Percentiles rank a stretch among this genome's conserved stretches.
Evolutionary conservation across 495 filamentous ascomycete genomes (phyloP).

Genomic region (Penicillium odoratum): DNA sequence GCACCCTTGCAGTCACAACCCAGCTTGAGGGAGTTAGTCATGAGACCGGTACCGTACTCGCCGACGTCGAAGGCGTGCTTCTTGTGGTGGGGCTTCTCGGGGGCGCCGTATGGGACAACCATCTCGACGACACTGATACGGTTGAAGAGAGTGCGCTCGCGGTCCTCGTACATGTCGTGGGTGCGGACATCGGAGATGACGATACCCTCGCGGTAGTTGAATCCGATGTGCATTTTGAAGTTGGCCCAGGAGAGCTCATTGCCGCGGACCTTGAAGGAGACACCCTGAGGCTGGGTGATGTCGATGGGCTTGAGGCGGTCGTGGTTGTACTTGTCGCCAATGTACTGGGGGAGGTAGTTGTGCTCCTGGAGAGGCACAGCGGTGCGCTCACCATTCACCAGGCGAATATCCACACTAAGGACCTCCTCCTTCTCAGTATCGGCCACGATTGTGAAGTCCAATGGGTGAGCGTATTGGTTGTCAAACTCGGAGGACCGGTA

Average conservation of each 20-base stretch:
- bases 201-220: conserved; percentile 93
- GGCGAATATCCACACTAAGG: conserved; percentile 85
- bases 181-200: conserved; percentile 89
- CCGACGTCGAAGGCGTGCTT: conserved; percentile 95
- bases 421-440: conserved; percentile 89
- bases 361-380: conserved; percentile 54
- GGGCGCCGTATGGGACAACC: conserved; percentile 95
- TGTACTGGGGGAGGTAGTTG: conserved; percentile 50
- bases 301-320: conserved; percentile 42
- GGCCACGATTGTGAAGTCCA: conserved; percentile 38
- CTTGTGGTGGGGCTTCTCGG: conserved; percentile 86
- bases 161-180: conserved; percentile 84
- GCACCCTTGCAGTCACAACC: conserved; percentile 96
- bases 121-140: conserved; percentile 93
- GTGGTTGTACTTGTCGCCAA: conserved; percentile 35
- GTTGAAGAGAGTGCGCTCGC: conserved; percentile 79
- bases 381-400: conserved; percentile 69
- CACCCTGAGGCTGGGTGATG: conserved; percentile 41
- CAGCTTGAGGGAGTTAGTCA: conserved; percentile 87
- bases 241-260: conserved; percentile 42
- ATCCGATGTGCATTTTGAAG: conserved; percentile 58
- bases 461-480: conserved; percentile 43
- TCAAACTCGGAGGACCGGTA: conserved; percentile 49
- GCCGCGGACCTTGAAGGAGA: conserved; percentile 41
- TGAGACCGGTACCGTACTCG: conserved; percentile 93